A percentile compares a stretch with the other conserved stretches of the same genome.
Evolutionary conservation across 2,329 filamentous ascomycete genomes (phyloP).

Genomic region (Arthrobotrys megalospora): DNA sequence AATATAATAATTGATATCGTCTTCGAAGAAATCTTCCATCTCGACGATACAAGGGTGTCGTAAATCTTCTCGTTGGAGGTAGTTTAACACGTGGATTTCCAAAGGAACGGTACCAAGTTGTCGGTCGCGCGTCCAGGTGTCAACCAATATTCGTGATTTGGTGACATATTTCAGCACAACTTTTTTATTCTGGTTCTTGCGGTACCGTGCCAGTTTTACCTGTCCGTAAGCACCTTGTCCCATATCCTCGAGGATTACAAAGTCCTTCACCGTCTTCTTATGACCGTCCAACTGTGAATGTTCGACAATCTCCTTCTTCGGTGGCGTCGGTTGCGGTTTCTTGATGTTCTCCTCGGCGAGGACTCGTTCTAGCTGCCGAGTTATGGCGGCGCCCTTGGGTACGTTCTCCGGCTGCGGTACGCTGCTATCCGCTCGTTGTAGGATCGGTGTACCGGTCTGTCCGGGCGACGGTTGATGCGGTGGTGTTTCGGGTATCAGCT

Average conservation of each 20-base stretch:
- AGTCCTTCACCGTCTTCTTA: constrained; percentile 91
- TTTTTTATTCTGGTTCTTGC: constrained; percentile 81
- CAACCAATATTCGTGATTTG: constrained; percentile 94
- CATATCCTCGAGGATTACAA: constrained; percentile 96
- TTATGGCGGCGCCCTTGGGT: constrained; percentile 51
- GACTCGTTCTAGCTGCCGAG: constrained; percentile 45
- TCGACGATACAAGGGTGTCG: constrained; percentile 80
- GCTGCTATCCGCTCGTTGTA: constrained; percentile 64
- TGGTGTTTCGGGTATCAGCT: constrained; percentile 75
- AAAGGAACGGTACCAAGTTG: constrained; percentile 93
- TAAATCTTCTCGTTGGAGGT: constrained; percentile 81
- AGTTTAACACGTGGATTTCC: constrained; percentile 97
- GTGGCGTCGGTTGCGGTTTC: constrained; percentile 72
- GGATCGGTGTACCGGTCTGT: constrained; percentile 75
- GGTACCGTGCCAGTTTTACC: constrained; percentile 92
- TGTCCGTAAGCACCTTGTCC: constrained; percentile 97
- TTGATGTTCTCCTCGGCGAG: constrained; percentile 68
- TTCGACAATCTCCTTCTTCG: constrained; percentile 67
- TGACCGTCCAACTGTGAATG: constrained; percentile 53
- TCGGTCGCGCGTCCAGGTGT: constrained; percentile 97
- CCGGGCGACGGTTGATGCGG: constrained; percentile 84
- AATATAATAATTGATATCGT: constrained; percentile 96
- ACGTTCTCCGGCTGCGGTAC: constrained; percentile 26
- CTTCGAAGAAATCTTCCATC: constrained; percentile 82
- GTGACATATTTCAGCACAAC: constrained; percentile 98